These are phyloP conservation scores for Apiospora kogelbergensis DNA, from an alignment of 2,329 filamentous ascomycete genomes.

Conservation along the genomic window DNA sequence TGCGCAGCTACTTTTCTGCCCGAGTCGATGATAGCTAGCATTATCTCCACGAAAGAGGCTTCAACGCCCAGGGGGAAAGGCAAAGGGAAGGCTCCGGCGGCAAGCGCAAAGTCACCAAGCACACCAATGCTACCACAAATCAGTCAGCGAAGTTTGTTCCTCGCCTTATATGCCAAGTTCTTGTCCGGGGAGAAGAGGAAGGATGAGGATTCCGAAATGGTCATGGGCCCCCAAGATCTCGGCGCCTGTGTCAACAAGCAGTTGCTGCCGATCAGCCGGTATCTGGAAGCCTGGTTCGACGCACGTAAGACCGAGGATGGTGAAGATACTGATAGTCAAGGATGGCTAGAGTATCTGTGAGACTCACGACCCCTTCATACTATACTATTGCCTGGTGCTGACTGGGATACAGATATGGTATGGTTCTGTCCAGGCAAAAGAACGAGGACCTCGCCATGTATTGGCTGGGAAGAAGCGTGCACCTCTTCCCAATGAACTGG, in stretches of 20 bases:
- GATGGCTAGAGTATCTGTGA: constrained; percentile 87
- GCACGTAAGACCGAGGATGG: constrained; percentile 61
- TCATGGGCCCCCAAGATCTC: constrained; percentile 88
- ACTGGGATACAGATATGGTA: constrained; percentile 64
- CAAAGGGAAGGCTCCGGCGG: constrained; percentile 60
- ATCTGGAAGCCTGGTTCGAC: constrained; percentile 79
- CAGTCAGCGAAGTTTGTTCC: constrained; percentile 89
- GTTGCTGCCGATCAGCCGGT: constrained; percentile 70
- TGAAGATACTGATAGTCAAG: constrained; percentile 66
- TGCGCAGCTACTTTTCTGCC: constrained; percentile 88
- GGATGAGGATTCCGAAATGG: constrained; percentile 96
- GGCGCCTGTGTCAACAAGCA: constrained; percentile 85
- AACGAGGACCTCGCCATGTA: constrained; percentile 83
- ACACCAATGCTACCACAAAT: constrained; percentile 50
- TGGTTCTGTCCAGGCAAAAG: constrained; percentile 86
- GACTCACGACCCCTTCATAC: constrained; percentile 22
- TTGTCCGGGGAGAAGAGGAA: constrained; percentile 94
- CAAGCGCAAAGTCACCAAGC: constrained; percentile 21
- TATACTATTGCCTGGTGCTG: constrained; percentile 13
- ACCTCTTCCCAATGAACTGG: constrained; percentile 94
- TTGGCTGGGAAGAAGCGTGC: constrained; percentile 85
- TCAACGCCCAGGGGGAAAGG: constrained; percentile 45
- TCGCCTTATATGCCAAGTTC: constrained; percentile 89
- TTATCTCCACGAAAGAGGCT: constrained; percentile 52
- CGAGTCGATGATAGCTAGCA: constrained; percentile 70